Conservation (phyloP, 163 green algal species). For the Scenedesmus sp. region DNA sequence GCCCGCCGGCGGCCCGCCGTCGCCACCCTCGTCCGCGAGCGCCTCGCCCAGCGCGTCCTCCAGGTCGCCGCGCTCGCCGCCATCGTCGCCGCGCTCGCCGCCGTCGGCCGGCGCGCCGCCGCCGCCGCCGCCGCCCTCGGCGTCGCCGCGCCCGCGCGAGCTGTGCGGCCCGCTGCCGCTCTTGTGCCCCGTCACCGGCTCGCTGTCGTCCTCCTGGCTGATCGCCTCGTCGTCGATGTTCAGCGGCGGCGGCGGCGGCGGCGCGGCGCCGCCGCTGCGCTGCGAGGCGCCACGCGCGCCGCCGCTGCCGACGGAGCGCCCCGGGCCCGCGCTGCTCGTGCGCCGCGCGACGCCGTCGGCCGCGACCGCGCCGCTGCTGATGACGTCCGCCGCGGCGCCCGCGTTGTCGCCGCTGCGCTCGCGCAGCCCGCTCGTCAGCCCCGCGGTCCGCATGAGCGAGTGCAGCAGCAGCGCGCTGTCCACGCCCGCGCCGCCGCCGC, state of each 20-base stretch:
- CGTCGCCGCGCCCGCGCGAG: conserved; percentile 19
- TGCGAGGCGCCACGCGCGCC: background rate
- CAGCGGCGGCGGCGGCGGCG: background rate
- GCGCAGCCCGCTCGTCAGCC: conserved; percentile 3
- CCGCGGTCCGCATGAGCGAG: background rate
- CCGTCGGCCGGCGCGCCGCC: background rate
- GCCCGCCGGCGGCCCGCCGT: background rate
- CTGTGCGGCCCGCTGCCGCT: conserved; percentile 4
- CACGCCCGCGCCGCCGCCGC: background rate
- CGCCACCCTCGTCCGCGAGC: background rate
- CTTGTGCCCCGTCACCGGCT: conserved; percentile 3
- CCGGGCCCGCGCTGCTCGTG: background rate
- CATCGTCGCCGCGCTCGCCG: background rate
- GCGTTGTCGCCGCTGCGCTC: conserved; percentile 42
- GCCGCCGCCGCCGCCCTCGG: conserved; percentile 5
- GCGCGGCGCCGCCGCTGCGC: background rate
- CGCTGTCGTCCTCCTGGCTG: conserved; percentile 31
- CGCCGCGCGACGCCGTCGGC: background rate
- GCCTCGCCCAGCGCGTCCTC: too few relatives aligned
- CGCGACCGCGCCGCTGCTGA: conserved; percentile 34
- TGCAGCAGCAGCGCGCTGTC: conserved; percentile 8
- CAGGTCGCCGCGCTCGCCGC: background rate
- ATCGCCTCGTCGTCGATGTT: background rate
- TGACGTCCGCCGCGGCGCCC: conserved; percentile 7
- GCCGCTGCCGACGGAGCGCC: background rate